A percentile compares a stretch with the other conserved stretches of the same genome.
phyloP scores from a whole-genome alignment of 2,329 filamentous ascomycete species.

The Westerdykella sp. region DNA sequence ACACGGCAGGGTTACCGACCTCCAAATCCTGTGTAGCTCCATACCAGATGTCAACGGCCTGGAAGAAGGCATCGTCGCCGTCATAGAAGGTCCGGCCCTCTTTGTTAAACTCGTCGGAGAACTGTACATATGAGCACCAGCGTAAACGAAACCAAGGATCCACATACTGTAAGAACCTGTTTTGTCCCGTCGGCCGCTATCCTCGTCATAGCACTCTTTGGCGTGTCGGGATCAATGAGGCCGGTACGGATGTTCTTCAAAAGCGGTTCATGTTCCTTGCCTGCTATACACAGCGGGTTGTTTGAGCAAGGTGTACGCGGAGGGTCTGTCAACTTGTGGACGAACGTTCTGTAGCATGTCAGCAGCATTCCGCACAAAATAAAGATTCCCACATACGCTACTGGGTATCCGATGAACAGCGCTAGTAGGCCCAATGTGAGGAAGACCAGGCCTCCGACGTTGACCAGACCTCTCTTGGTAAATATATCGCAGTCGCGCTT shows the following conservation, averaged over 20 bases:
- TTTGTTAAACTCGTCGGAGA: constrained; percentile 66
- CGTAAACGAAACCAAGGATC: not conserved
- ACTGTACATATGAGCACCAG: constrained; percentile 35
- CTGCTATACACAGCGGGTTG: constrained; percentile 47
- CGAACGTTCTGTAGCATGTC: constrained; percentile 48
- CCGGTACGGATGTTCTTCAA: constrained; percentile 55
- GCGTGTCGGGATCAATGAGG: constrained; percentile 64
- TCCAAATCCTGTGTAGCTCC: constrained; percentile 64
- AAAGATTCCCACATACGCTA: constrained; percentile 51
- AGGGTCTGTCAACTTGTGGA: constrained; percentile 40
- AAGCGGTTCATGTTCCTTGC: constrained; percentile 44
- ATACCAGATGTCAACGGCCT: constrained; percentile 65
- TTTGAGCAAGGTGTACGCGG: constrained; percentile 34
- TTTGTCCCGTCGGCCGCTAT: constrained; percentile 54
- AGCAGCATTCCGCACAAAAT: constrained; percentile 2
- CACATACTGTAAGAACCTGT: constrained; percentile 54
- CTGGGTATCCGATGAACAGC: constrained; percentile 64
- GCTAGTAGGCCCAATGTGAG: constrained; percentile 56
- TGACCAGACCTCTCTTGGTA: constrained; percentile 57
- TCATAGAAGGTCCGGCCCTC: constrained; percentile 64
- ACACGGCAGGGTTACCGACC: constrained; percentile 34
- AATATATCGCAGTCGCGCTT: constrained; percentile 59
- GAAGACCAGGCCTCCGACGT: constrained; percentile 57
- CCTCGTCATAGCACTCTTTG: constrained; percentile 50
- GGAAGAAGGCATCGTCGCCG: constrained; percentile 63